Evolutionary conservation across 306 rosid species (phyloP), one percentile per base, ranked within the genome.

Genomic region (Vigna angularis): DNA sequence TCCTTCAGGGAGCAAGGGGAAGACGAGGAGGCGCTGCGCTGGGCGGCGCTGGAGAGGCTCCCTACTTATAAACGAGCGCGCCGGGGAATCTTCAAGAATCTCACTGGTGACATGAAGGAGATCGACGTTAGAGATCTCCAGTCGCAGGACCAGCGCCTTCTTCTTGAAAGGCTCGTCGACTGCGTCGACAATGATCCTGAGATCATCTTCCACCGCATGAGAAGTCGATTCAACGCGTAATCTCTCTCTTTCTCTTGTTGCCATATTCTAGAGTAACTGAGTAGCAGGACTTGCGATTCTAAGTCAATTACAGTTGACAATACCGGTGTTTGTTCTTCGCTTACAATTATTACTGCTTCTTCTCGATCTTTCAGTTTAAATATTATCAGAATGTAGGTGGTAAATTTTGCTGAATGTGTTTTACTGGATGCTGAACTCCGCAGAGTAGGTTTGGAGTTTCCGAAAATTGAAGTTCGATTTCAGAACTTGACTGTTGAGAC

Each of bases 31-130:
- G 99, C 88, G n/a, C 88, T 96, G 38, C 97, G 94, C 52, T 96
- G 99, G 99, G 99, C 98, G 11, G 99, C 98, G 59, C 82, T 96
- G 12, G 94, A 96, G 91, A 82, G 98, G 73, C 81, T 96, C 11
- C 98, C 99, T 1, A 96, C 99, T 0, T 96, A 96, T 68, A 20
- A 79, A 44, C 82, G 99, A n/a, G 93, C 87, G 0, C 86, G 99
- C 1, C 84, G 96, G 50, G 98, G 98, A 50, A 91, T 96, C 69
- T 96, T 96, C 74, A 88, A 58, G 86, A 77, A 91, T 69, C 68
- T 90, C 6, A 82, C 67, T 15, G 99, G 99, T 15, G 93, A 87
- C 22, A 13, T 56, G 30, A 87, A 75, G 77, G 97, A 93, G 85
- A 70, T 96, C 64, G 93, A 91, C 28, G 96, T 96, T 11, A 42